Evolutionary conservation across 2,329 filamentous ascomycete species (phyloP).

Genomic region (Diaporthe sp.): DNA sequence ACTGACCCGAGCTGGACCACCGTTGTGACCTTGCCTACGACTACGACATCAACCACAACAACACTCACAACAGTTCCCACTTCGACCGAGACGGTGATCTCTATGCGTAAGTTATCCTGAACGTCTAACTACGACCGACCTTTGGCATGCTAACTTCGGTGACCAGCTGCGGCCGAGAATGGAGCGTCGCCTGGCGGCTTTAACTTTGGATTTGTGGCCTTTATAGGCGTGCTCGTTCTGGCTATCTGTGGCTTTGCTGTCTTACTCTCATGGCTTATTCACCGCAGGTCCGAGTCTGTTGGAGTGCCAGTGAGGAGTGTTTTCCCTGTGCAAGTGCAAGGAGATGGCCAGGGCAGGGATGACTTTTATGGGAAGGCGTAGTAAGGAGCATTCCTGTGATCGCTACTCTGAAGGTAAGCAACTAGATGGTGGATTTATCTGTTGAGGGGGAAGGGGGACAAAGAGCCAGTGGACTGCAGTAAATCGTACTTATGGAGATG

Average conservation of each 20-base stretch:
- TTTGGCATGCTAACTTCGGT: background rate
- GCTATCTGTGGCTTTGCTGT: background rate
- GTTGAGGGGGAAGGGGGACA: too few species aligned
- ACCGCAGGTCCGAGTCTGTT: background rate
- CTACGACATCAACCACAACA: background rate
- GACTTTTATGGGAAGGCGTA: background rate
- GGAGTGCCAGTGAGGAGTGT: fast-evolving
- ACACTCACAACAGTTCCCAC: background rate
- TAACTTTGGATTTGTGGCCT: background rate
- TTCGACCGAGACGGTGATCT: background rate
- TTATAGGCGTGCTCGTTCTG: background rate
- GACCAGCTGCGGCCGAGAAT: background rate
- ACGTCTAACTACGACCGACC: background rate
- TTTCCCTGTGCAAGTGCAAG: background rate
- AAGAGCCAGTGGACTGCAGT: too few species aligned
- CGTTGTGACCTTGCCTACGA: background rate
- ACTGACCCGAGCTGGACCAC: background rate
- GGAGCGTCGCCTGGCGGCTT: background rate
- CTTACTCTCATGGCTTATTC: background rate
- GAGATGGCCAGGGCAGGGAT: background rate
- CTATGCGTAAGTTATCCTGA: background rate
- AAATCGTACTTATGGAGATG: too few species aligned
- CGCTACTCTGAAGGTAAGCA: too few species aligned
- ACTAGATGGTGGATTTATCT: background rate
- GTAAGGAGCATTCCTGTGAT: background rate